Base-by-base conservation (phyloP, 2,329 filamentous ascomycete species). In the Colletotrichum endophyticum region DNA sequence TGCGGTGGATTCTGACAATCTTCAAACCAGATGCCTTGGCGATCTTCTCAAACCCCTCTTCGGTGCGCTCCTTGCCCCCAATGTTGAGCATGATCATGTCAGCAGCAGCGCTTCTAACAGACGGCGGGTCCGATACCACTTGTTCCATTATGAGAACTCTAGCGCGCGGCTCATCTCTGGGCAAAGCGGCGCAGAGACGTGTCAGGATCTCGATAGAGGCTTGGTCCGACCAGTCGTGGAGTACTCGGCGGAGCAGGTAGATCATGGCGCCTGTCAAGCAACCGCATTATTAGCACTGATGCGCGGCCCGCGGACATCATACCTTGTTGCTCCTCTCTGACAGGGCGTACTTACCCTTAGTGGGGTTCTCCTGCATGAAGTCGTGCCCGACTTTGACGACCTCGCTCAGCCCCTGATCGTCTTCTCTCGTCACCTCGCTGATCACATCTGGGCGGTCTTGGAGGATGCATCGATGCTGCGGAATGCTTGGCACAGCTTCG, bases 181-280 rank as follows among this genome's bases (percentile, higher is more conserved):
- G 61, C 78, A 85, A 80, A 6, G 84, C 83, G 3, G 77, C 77
- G 4, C 77, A 69, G 12, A 84, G 66, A 5, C 79, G 80, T 53
- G 79, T 63, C n/a, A 86, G 78, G 1, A 85, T 85, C 28, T 78
- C 59, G 2, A 82, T 79, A 16, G 36, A 49, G 32, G 68, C 59
- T 3, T 80, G 78, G 66, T 85, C 83, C 13, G 80, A 75, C 77
- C 84, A 86, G 70, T 86, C 82, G 70, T 86, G 84, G 5, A 86
- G 81, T 49, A 82, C 82, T 11, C 83, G 81, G 66, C 80, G 80
- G 72, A 83, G 82, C 78, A 80, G 82, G 78, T 86, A 86, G 15
- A 84, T 76, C 32, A 82, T 75, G 19, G 84, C 84, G 6, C 81
- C 84, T 84, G 25, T 8, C 13, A 62, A 32, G 49, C 77, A 77